Percentiles rank a stretch among this genome's conserved stretches.
Conservation (phyloP, 805 yeast species). For the Candida sakaeoensis region DNA sequence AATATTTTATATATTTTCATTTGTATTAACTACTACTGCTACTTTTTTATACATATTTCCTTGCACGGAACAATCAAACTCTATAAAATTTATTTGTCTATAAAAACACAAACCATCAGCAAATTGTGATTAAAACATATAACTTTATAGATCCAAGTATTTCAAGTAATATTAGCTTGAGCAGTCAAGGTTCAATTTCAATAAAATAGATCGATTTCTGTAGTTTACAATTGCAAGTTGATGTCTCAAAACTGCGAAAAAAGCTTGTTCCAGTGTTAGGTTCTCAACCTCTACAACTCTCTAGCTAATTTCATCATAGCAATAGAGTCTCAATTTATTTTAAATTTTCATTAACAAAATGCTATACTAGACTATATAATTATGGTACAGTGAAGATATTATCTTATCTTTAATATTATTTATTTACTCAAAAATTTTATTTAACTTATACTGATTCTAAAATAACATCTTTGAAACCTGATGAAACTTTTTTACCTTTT, state of each 20-base stretch:
- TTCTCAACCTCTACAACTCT: no score
- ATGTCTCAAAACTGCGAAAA: no score
- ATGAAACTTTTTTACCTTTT: conserved; percentile 96
- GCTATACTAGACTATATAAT: conserved; percentile 6
- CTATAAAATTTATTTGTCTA: background rate
- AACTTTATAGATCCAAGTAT: no score
- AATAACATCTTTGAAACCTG: conserved; percentile 98
- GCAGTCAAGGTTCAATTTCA: background rate
- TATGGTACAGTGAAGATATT: background rate
- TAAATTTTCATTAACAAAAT: background rate
- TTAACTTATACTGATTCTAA: conserved; percentile 82
- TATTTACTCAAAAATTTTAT: no score
- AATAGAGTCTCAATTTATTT: background rate
- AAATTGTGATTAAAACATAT: background rate
- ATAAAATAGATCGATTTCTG: background rate
- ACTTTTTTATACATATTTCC: no score
- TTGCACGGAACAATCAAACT: background rate
- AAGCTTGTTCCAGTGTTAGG: no score
- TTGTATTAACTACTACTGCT: no score
- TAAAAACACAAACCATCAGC: background rate
- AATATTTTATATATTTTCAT: no score
- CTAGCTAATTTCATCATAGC: no score
- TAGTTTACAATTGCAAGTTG: no score
- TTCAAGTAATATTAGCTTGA: background rate
- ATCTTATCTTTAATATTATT: background rate